Evolutionary conservation across 306 rosid genomes (phyloP).

Genomic region (Hippophae rhamnoides): DNA sequence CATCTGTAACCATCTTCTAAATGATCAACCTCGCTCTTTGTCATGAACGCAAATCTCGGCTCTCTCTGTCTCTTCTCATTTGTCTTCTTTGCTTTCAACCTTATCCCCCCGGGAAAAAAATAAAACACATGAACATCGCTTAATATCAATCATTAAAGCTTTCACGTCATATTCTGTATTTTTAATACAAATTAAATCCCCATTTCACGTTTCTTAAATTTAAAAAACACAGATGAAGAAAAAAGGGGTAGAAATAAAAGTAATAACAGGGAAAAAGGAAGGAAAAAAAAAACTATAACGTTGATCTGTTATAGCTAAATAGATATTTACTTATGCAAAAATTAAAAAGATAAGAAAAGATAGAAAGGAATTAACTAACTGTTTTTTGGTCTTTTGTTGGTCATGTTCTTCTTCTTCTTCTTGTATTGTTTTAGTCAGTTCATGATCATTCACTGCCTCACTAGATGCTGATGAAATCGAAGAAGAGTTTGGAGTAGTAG

Average conservation of each 20-base stretch:
- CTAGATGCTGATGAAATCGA: constrained; percentile 78
- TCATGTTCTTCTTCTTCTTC: constrained; percentile 1
- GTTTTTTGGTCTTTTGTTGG: constrained; percentile 35
- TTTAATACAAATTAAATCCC: no score
- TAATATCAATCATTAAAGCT: constrained; percentile 11
- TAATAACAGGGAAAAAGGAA: no score
- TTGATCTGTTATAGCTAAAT: not conserved
- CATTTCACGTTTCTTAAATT: no score
- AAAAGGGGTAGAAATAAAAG: no score
- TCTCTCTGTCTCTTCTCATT: constrained; percentile 71
- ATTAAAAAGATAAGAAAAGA: not conserved
- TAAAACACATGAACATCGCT: constrained; percentile 9
- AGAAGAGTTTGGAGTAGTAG: constrained; percentile 71
- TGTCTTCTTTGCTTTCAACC: constrained; percentile 70
- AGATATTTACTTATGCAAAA: constrained; percentile 2
- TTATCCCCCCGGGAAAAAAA: constrained; percentile 18
- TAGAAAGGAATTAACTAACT: constrained; percentile 31
- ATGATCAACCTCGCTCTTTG: constrained; percentile 96
- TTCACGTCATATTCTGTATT: no score
- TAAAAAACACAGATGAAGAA: no score
- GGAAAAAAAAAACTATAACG: no score
- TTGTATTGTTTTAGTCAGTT: constrained; percentile 26
- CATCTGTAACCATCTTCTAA: constrained; percentile 98
- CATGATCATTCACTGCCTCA: constrained; percentile 45
- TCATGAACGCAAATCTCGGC: constrained; percentile 89